Conservation (phyloP, 805 yeast species). For the Saturnispora sanitii region DNA sequence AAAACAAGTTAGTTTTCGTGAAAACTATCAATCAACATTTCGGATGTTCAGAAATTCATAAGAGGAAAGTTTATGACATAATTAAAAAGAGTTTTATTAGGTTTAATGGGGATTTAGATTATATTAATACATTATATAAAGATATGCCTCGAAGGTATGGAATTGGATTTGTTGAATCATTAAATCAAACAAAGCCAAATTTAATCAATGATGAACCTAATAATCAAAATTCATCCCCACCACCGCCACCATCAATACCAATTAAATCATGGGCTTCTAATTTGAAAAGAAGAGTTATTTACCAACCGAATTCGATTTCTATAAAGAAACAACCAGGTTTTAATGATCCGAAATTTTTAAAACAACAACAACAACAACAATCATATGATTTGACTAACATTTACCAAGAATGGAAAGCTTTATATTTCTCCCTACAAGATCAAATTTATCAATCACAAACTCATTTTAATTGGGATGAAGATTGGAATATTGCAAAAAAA, state of each 20-base stretch:
- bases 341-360: conserved; percentile 7
- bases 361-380: not conserved
- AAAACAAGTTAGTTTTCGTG: conserved; percentile 9
- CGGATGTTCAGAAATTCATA: conserved; percentile 10
- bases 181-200: not conserved
- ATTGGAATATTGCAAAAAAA: conserved; percentile 1
- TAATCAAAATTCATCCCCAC: not conserved
- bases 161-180: conserved; percentile 9
- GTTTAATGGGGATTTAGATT: conserved; percentile 9
- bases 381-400: conserved; percentile 7
- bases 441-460: conserved; percentile 1
- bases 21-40: conserved; percentile 6
- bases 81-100: conserved; percentile 10
- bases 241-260: not conserved
- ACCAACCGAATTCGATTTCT: not conserved
- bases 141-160: conserved; percentile 13
- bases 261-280: conserved; percentile 5
- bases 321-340: conserved; percentile 8
- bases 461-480: not conserved
- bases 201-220: not conserved
- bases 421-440: conserved; percentile 8
- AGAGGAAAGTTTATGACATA: conserved; percentile 9
- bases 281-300: conserved; percentile 6
- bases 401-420: conserved; percentile 10
- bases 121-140: conserved; percentile 7